Evolutionary conservation across 306 rosid species (phyloP).

Genomic region (Echinosophora koreensis): DNA sequence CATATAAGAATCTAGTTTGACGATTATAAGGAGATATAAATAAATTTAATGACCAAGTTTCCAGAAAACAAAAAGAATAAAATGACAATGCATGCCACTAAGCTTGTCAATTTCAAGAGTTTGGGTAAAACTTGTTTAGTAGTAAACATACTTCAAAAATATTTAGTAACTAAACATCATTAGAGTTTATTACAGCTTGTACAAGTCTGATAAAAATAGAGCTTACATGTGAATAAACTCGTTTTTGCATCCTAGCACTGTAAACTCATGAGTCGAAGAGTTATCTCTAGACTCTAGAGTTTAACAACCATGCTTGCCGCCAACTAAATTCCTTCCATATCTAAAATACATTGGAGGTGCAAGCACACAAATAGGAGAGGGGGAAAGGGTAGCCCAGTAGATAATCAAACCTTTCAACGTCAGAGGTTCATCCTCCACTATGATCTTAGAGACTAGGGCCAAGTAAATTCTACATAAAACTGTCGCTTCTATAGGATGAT

Average conservation of each 20-base stretch:
- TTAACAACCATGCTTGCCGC: too few species aligned
- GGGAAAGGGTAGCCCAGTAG: not conserved
- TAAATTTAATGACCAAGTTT: slow-evolving; percentile 1
- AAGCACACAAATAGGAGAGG: not conserved
- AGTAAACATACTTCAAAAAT: not conserved
- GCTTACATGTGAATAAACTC: not conserved
- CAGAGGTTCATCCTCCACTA: not conserved
- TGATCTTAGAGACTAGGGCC: not conserved
- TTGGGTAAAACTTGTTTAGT: not conserved
- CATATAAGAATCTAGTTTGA: slow-evolving; percentile 21
- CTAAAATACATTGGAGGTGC: not conserved
- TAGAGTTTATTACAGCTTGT: not conserved
- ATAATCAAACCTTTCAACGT: not conserved
- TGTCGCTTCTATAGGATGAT: not conserved
- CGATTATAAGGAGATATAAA: not conserved
- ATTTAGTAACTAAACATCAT: too few species aligned
- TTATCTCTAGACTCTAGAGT: too few species aligned
- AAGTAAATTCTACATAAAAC: not conserved
- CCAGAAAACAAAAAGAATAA: slow-evolving; percentile 1
- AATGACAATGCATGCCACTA: not conserved
- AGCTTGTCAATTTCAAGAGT: not conserved
- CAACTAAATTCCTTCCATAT: too few species aligned
- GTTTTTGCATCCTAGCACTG: not conserved
- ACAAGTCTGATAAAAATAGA: not conserved
- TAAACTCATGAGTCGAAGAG: not conserved